A percentile compares a stretch with the other conserved stretches of the same genome.
Evolutionary conservation across 164 flowering plant species (phyloP).

Genomic region (Chloranthus sessilifolius): DNA sequence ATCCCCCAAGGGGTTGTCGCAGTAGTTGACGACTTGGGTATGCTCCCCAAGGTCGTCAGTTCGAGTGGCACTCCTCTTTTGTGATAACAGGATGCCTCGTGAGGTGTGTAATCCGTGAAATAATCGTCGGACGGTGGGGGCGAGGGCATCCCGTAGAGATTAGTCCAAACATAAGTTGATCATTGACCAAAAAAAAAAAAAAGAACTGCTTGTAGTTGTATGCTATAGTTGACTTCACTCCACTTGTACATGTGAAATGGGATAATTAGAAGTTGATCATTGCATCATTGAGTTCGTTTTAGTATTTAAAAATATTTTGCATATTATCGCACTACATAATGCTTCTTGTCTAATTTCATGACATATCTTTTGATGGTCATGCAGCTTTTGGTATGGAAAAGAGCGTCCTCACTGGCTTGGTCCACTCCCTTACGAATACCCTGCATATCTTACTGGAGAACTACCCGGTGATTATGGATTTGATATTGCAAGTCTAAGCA

Average conservation of each 20-base stretch:
- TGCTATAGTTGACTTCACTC: neutral
- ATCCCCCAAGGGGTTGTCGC: too few species aligned
- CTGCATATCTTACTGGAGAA: constrained; percentile 77
- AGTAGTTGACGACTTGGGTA: too few species aligned
- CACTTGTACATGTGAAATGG: neutral
- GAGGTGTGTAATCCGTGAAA: too few species aligned
- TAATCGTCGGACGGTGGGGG: too few species aligned
- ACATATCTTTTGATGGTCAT: constrained; percentile 4
- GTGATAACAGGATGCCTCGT: neutral
- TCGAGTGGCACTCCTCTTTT: neutral
- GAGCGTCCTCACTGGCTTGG: constrained; percentile 98
- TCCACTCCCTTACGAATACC: constrained; percentile 81
- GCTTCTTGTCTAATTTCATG: neutral
- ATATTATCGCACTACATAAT: neutral
- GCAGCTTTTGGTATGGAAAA: constrained; percentile 89
- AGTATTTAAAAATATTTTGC: neutral
- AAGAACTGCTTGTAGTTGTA: too few species aligned
- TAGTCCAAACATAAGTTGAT: too few species aligned
- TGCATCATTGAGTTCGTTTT: too few species aligned
- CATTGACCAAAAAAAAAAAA: too few species aligned
- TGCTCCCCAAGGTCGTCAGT: too few species aligned
- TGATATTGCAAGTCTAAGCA: constrained; percentile 75
- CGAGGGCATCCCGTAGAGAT: too few species aligned
- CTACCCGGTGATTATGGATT: constrained; percentile 99
- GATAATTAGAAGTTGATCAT: neutral